Conservation (phyloP, 140 eudicot genomes). For the Bidens hawaiensis region DNA sequence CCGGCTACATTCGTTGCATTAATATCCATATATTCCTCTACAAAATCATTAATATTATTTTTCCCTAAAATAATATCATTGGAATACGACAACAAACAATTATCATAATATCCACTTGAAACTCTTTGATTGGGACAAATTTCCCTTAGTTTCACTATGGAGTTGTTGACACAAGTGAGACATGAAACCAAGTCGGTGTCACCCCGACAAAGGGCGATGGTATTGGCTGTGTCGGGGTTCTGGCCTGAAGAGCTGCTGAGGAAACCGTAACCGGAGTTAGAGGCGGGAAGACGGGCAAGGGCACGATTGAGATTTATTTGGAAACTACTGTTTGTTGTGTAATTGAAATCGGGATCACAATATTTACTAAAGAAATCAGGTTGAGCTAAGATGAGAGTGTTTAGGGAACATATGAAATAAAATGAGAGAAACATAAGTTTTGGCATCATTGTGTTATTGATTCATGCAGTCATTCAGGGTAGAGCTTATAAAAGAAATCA, state of each 20-base stretch:
- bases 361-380: neutral
- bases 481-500: too few relatives aligned
- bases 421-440: neutral
- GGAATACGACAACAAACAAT: constrained; percentile 42
- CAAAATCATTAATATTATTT: neutral
- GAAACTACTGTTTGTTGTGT: constrained; percentile 18
- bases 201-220: constrained; percentile 36
- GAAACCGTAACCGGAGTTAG: constrained; percentile 20
- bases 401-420: neutral
- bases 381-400: constrained; percentile 6
- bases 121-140: constrained; percentile 24
- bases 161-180: constrained; percentile 16
- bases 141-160: neutral
- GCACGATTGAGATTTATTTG: constrained; percentile 25
- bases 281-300: constrained; percentile 17
- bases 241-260: constrained; percentile 13
- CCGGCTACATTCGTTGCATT: neutral
- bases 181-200: constrained; percentile 29
- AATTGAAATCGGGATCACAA: neutral
- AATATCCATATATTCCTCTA: accelerated
- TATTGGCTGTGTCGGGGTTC: constrained; percentile 21
- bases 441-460: neutral
- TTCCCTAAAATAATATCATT: neutral
- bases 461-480: too few relatives aligned
- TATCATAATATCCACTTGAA: constrained; percentile 28